phyloP scores from a whole-genome alignment of 1,284 basidiomycete species.

The Puccinia triticina region DNA sequence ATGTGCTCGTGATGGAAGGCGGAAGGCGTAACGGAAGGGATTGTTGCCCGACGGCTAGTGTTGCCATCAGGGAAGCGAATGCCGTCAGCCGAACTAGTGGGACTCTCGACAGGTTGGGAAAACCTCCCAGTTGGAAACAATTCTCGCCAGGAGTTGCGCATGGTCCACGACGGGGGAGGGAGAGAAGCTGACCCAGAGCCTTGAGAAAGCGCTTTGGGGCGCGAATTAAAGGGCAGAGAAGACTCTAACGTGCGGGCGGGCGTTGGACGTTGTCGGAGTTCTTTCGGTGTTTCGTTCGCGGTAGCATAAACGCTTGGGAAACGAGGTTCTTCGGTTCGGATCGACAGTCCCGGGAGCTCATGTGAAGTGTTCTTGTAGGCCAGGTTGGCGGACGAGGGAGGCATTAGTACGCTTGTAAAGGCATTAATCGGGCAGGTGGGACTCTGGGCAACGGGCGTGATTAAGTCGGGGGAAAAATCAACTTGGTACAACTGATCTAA shows the following conservation, averaged over 20 bases:
- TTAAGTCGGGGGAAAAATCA: background rate
- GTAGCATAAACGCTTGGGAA: background rate
- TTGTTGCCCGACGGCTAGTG: conserved; percentile 24
- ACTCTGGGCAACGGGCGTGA: background rate
- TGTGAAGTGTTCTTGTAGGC: background rate
- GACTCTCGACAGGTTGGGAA: conserved; percentile 19
- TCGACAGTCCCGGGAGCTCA: background rate
- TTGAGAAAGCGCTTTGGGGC: conserved; percentile 29
- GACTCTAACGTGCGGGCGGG: conserved; percentile 1
- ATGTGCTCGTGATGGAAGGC: conserved; percentile 4
- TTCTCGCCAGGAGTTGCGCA: conserved; percentile 36
- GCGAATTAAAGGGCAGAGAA: conserved; percentile 12
- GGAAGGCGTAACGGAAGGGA: conserved; percentile 17
- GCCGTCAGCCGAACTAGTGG: conserved; percentile 13
- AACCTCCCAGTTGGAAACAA: background rate
- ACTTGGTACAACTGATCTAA: conserved; percentile 6
- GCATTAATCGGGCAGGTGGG: background rate
- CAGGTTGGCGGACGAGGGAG: background rate
- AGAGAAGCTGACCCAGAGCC: conserved; percentile 28
- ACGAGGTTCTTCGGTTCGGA: background rate
- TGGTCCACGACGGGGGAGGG: conserved; percentile 28
- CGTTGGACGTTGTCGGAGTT: background rate
- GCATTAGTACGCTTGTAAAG: background rate
- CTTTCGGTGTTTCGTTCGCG: conserved; percentile 6
- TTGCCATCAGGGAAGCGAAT: conserved; percentile 7